Conservation (phyloP, 2,329 filamentous ascomycete genomes). For the Sporothrix phasma region DNA sequence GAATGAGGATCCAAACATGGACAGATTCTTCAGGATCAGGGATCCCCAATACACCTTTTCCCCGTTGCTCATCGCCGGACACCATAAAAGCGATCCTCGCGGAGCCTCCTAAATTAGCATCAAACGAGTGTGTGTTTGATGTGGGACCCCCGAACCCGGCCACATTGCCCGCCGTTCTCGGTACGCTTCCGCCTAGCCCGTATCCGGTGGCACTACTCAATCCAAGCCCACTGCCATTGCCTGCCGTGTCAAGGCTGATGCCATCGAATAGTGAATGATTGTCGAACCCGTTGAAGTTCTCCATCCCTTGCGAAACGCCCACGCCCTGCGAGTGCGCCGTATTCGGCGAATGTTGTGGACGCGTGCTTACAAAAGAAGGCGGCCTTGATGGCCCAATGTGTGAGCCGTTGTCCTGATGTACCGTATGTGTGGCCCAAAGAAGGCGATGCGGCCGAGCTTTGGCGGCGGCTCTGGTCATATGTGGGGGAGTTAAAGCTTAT, state of each 20-base stretch:
- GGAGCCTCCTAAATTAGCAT: slow-evolving; percentile 18
- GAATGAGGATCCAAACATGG: background rate
- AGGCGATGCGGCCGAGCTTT: slow-evolving; percentile 14
- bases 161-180: slow-evolving; percentile 21
- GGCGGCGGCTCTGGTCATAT: slow-evolving; percentile 15
- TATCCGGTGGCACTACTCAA: slow-evolving; percentile 21
- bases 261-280: slow-evolving; percentile 22
- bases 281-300: slow-evolving; percentile 21
- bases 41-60: background rate
- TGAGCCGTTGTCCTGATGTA: background rate
- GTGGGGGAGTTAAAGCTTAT: slow-evolving; percentile 17
- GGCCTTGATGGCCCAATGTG: slow-evolving; percentile 14
- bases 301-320: slow-evolving; percentile 16
- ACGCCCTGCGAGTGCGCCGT: slow-evolving; percentile 11
- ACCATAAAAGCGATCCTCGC: slow-evolving; percentile 20
- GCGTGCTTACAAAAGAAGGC: slow-evolving; percentile 17
- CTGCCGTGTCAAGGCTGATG: slow-evolving; percentile 24
- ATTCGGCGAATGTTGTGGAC: slow-evolving; percentile 18
- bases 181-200: slow-evolving; percentile 21
- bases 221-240: slow-evolving; percentile 21
- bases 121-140: slow-evolving; percentile 22
- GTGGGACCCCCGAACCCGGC: slow-evolving; percentile 13
- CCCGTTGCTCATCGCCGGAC: slow-evolving; percentile 12
- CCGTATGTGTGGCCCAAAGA: slow-evolving; percentile 17
- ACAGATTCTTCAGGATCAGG: background rate